Conservation (phyloP, 345 rosid genomes). For the Cardiospermum halicacabum region DNA sequence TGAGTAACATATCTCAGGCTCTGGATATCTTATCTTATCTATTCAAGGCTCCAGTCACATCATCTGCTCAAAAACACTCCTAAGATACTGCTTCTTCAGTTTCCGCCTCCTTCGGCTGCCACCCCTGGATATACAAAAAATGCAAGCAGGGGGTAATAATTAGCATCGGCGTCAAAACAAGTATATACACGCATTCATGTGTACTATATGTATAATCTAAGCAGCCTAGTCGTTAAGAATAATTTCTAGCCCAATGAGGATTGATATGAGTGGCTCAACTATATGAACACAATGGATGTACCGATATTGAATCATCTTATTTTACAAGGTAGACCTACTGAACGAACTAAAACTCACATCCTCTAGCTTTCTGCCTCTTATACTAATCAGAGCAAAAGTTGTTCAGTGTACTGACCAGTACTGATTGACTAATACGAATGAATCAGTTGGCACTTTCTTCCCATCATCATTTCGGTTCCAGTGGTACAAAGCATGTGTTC, state of each 20-base stretch:
- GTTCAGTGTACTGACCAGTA: slow-evolving; percentile 50
- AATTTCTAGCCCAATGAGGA: neutral
- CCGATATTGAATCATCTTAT: neutral
- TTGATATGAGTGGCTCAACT: neutral
- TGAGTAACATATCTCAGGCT: no score
- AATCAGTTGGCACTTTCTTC: slow-evolving; percentile 62
- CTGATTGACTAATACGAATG: slow-evolving; percentile 58
- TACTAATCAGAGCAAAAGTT: neutral
- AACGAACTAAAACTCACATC: neutral
- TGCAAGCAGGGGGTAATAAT: neutral
- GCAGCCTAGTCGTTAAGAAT: neutral
- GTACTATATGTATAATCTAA: neutral
- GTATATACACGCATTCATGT: neutral
- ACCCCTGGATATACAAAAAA: slow-evolving; percentile 43
- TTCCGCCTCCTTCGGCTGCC: slow-evolving; percentile 53
- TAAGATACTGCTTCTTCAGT: slow-evolving; percentile 46
- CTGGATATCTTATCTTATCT: neutral
- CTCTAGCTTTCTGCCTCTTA: neutral
- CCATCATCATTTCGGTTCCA: slow-evolving; percentile 96
- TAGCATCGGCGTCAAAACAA: neutral
- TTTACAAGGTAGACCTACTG: neutral
- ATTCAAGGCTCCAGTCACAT: no score
- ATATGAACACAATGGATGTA: neutral
- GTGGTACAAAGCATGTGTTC: slow-evolving; percentile 83
- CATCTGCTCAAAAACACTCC: slow-evolving; percentile 26